Evolutionary conservation across 306 rosid genomes (phyloP).

Genomic region (Prunus davidiana): DNA sequence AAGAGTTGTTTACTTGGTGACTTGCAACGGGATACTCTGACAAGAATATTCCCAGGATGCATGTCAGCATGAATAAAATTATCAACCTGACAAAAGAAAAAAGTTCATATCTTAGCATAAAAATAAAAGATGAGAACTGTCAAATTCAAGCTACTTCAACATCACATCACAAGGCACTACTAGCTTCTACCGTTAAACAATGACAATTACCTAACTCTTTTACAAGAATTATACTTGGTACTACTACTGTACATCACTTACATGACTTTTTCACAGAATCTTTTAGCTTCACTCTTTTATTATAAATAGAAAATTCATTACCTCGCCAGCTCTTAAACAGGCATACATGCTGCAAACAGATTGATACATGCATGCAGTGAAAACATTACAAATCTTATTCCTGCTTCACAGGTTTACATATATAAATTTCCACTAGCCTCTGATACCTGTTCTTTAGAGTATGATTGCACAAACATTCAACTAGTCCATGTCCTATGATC

Average conservation of each 20-base stretch:
- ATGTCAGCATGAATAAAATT: conserved; percentile 87
- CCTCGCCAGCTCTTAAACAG: not conserved
- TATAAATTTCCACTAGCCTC: not conserved
- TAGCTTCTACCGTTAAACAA: not conserved
- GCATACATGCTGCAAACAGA: not conserved
- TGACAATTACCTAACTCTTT: not conserved
- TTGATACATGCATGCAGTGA: not conserved
- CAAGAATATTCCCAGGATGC: conserved; percentile 93
- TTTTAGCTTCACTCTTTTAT: not conserved
- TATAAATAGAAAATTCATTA: not conserved
- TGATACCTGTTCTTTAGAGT: not conserved
- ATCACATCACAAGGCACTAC: not conserved
- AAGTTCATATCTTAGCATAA: not conserved
- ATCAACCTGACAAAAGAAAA: conserved; percentile 55
- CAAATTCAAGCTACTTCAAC: not conserved
- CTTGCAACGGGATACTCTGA: conserved; percentile 43
- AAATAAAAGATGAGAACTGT: conserved; percentile 1
- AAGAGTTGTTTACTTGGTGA: conserved; percentile 41
- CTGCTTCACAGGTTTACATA: not conserved
- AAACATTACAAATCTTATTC: not conserved
- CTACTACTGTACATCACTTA: not conserved
- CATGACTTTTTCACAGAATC: too few relatives aligned
- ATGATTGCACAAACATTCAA: not conserved
- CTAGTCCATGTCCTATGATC: not conserved
- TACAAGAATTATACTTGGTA: too few relatives aligned